Evolutionary conservation across 495 filamentous ascomycete genomes (phyloP).

Genomic region (Neurospora tetraspora): DNA sequence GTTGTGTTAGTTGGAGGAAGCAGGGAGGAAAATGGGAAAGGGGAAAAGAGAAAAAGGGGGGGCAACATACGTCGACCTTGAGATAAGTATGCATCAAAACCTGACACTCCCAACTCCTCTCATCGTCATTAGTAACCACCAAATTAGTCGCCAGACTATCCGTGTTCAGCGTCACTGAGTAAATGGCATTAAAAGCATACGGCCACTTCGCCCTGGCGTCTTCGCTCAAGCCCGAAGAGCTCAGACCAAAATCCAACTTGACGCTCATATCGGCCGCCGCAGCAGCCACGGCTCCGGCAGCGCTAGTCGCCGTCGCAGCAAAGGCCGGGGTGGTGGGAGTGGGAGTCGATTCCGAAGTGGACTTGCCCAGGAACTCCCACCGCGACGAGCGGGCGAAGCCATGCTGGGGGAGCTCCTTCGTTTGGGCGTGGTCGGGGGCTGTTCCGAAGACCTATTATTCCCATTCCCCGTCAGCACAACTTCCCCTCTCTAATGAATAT

Average conservation of each 20-base stretch:
- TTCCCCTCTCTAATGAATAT: no score
- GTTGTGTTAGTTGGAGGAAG: neutral
- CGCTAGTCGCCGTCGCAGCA: neutral
- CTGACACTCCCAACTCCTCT: constrained; percentile 79
- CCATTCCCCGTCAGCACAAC: neutral
- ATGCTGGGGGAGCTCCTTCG: constrained; percentile 75
- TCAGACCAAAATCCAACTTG: constrained; percentile 92
- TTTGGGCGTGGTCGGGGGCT: constrained; percentile 59
- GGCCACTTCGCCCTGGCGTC: constrained; percentile 61
- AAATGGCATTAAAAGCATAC: constrained; percentile 79
- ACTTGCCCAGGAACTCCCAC: constrained; percentile 72
- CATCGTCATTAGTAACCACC: constrained; percentile 78
- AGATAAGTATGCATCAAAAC: constrained; percentile 88
- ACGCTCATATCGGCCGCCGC: constrained; percentile 52
- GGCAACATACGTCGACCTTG: constrained; percentile 54
- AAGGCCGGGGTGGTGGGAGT: neutral
- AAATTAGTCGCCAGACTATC: constrained; percentile 71
- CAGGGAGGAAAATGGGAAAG: no score
- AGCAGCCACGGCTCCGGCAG: neutral
- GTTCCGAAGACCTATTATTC: constrained; percentile 74
- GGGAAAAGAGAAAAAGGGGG: neutral
- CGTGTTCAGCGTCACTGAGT: constrained; percentile 74
- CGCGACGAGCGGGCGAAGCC: constrained; percentile 83
- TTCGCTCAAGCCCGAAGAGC: constrained; percentile 47
- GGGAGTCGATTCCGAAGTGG: constrained; percentile 40